Evolutionary conservation across 148 eudicot species (phyloP), one percentile per base, ranked within the genome.

Genomic region (Hydrangea macrophylla): DNA sequence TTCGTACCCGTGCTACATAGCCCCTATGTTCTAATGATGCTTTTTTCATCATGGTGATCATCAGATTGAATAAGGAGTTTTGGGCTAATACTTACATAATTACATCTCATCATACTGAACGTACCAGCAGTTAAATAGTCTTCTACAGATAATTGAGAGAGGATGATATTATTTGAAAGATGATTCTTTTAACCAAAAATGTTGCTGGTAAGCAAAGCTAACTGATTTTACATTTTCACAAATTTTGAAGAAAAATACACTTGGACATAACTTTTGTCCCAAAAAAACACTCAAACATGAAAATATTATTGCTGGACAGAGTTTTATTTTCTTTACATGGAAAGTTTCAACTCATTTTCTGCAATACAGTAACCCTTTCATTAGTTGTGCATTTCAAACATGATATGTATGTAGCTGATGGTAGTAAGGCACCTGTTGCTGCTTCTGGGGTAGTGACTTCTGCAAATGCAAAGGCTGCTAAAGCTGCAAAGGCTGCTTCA

Each of bases 401-500:
- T 45, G 51, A 31, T 67, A 33, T 59, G 32, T 61, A 20, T 74
- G 53, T 59, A 91, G 96, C 76, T 74, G 97, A 87, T 65, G 78
- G 70, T 31, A 71, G 70, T 64, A 90, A 84, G 82, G 75, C 63
- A 27, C 45, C 85, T 37, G 71, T 74, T 61, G 78, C 74, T 50
- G 70, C 69, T 74, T 71, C 92, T 73, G 92, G 74, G 69, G 74
- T 55, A 72, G 88, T 67, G 56, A 55, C 64, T 61, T 62, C 81
- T 1, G 72, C 71, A 26, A 75, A 78, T 73, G 73, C 74, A 62
- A 94, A 86, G 75, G 79, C 80, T 37, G 81, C 80, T 63, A 92
- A 86, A 82, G 48, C 78, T 78, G 75, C 78, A 3, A 94, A 85
- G 73, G 73, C 78, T 28, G 44, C 85, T 74, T 62, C 77, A 56